These are phyloP conservation scores for Solanum megistacrolobum DNA, from an alignment of 257 asterid species.

Conservation along the genomic window DNA sequence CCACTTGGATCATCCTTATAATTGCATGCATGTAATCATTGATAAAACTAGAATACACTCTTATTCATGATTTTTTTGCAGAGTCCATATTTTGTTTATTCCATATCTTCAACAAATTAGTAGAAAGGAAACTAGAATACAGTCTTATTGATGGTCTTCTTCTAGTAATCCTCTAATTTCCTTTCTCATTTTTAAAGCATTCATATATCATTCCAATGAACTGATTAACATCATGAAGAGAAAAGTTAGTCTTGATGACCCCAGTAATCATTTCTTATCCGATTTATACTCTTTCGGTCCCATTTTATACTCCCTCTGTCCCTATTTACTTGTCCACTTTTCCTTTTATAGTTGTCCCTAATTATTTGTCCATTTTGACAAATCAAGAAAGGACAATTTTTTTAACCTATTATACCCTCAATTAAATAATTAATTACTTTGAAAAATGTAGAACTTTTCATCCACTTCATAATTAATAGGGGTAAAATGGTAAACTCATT, in stretches of 20 bases:
- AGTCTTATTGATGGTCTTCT: background rate
- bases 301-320: too few species aligned
- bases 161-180: background rate
- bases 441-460: too few species aligned
- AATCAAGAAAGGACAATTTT: too few species aligned
- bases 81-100: background rate
- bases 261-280: background rate
- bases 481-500: too few species aligned
- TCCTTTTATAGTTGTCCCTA: too few species aligned
- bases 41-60: background rate
- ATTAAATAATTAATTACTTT: too few species aligned
- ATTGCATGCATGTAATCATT: slow-evolving; percentile 3
- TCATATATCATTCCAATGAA: background rate
- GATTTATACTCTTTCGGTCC: background rate
- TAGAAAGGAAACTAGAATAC: background rate
- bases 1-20: background rate
- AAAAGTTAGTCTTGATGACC: background rate
- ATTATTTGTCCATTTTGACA: too few species aligned
- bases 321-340: too few species aligned
- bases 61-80: background rate
- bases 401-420: too few species aligned
- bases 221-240: background rate
- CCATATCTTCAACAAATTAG: background rate
- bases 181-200: background rate
- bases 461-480: too few species aligned